phyloP scores from a whole-genome alignment of 2,329 filamentous ascomycete species.

The Rhynchosporium agropyri region DNA sequence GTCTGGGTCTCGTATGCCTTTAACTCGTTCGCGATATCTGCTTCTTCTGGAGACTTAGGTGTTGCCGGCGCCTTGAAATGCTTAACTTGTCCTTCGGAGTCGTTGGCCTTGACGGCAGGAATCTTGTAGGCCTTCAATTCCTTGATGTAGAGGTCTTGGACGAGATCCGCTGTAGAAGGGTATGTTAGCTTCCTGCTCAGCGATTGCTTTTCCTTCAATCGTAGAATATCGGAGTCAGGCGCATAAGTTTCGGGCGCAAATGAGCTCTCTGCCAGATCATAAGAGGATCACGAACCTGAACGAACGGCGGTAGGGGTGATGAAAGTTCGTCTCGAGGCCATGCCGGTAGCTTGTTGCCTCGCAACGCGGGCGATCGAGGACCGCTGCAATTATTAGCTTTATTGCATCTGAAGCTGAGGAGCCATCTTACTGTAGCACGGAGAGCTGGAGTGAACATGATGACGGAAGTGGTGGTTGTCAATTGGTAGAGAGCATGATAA shows the following conservation, averaged over 20 bases:
- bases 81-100: conserved; percentile 88
- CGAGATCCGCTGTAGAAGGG: conserved; percentile 75
- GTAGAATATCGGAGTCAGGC: neutral
- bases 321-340: conserved; percentile 41
- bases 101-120: conserved; percentile 77
- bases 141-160: conserved; percentile 96
- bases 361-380: conserved; percentile 43
- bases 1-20: conserved; percentile 93
- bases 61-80: conserved; percentile 80
- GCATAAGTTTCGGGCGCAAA: neutral
- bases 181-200: conserved; percentile 30
- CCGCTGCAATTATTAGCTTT: conserved; percentile 40
- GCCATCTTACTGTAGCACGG: conserved; percentile 42
- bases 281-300: conserved; percentile 38
- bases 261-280: neutral
- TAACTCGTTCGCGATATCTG: conserved; percentile 87
- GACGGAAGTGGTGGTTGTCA: conserved; percentile 37
- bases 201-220: neutral
- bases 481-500: conserved; percentile 36
- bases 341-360: conserved; percentile 39
- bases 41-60: conserved; percentile 88
- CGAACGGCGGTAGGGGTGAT: conserved; percentile 43
- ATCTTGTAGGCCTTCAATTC: conserved; percentile 97
- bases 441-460: conserved; percentile 44
- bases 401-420: conserved; percentile 26